phyloP scores from a whole-genome alignment of 176 grass and related monocot species.

The Panicum miliaceum region DNA sequence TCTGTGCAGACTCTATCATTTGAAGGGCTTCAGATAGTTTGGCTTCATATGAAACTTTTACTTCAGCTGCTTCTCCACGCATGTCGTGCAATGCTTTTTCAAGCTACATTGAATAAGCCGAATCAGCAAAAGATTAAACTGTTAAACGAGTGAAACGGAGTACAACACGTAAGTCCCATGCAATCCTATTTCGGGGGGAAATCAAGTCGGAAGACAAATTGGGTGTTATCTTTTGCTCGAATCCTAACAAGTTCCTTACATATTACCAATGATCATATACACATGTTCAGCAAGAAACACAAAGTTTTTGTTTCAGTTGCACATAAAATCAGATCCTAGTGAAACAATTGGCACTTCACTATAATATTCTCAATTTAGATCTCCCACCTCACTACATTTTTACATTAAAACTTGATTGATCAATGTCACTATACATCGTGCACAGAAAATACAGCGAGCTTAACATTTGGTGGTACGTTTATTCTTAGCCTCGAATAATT shows the following conservation, averaged over 20 bases:
- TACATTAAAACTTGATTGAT: not conserved
- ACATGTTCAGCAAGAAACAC: not conserved
- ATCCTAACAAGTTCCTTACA: not conserved
- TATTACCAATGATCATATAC: not conserved
- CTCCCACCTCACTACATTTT: not conserved
- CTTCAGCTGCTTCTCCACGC: constrained; percentile 74
- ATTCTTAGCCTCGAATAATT: not conserved
- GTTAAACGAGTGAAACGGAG: not conserved
- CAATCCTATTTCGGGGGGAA: not conserved
- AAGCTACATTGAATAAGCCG: constrained; percentile 62
- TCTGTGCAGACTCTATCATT: constrained; percentile 69
- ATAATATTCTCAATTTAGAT: not conserved
- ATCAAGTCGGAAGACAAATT: not conserved
- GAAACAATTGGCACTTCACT: not conserved
- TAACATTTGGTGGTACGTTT: not conserved
- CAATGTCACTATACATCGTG: not conserved
- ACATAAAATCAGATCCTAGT: not conserved
- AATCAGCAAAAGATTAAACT: constrained; percentile 37
- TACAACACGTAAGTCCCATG: not conserved
- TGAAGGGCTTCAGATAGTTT: constrained; percentile 63
- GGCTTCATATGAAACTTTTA: constrained; percentile 77
- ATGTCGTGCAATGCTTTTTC: constrained; percentile 89
- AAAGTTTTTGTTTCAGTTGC: not conserved
- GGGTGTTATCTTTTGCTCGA: not conserved
- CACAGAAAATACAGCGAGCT: not conserved